These are phyloP conservation scores for Daldinia vernicosa DNA, from an alignment of 495 filamentous ascomycete species.

Conservation along the genomic window DNA sequence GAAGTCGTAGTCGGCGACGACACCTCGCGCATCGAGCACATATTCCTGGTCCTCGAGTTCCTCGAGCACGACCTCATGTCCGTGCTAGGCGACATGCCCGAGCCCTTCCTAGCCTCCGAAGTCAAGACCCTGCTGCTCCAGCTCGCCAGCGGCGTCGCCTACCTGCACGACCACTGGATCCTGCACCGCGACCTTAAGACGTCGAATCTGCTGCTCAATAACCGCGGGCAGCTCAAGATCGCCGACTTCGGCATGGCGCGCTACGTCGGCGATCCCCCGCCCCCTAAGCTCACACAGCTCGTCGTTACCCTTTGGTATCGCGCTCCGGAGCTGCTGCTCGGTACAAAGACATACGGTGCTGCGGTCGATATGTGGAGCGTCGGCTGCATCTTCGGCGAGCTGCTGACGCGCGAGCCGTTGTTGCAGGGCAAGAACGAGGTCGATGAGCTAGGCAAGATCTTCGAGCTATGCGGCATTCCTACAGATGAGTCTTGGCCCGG, in stretches of 20 bases:
- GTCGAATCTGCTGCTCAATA: slow-evolving; percentile 93
- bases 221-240: slow-evolving; percentile 93
- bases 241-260: slow-evolving; percentile 98
- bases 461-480: slow-evolving; percentile 89
- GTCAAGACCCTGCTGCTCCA: slow-evolving; percentile 90
- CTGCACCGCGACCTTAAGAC: slow-evolving; percentile 97
- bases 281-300: slow-evolving; percentile 85
- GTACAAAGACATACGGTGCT: slow-evolving; percentile 75
- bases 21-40: slow-evolving; percentile 71
- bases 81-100: slow-evolving; percentile 90
- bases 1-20: slow-evolving; percentile 87
- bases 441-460: slow-evolving; percentile 79
- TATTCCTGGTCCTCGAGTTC: slow-evolving; percentile 98
- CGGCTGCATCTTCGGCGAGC: slow-evolving; percentile 95
- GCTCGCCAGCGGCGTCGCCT: slow-evolving; percentile 80
- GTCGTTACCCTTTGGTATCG: slow-evolving; percentile 99
- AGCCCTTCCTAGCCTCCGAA: slow-evolving; percentile 93
- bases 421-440: slow-evolving; percentile 95
- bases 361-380: slow-evolving; percentile 95
- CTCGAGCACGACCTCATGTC: slow-evolving; percentile 97
- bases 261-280: slow-evolving; percentile 79
- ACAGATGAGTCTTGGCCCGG: slow-evolving; percentile 85
- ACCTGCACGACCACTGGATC: slow-evolving; percentile 91
- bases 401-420: slow-evolving; percentile 82
- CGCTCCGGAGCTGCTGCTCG: slow-evolving; percentile 88